phyloP scores from a whole-genome alignment of 176 grass and related monocot species.

The Phoenix roebelenii region DNA sequence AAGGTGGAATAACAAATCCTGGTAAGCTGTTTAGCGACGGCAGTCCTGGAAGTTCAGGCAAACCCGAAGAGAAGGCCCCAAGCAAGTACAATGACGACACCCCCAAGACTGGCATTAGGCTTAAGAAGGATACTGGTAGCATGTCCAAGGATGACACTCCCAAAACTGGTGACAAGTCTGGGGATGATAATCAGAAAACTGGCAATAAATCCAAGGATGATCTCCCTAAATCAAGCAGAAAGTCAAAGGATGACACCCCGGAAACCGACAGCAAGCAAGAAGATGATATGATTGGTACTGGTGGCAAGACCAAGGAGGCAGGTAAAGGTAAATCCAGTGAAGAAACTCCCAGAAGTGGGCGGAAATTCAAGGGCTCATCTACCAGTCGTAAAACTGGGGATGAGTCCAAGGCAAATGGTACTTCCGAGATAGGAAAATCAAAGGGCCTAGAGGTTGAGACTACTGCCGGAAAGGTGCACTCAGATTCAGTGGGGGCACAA shows the following conservation, averaged over 20 bases:
- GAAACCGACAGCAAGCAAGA: too few species aligned
- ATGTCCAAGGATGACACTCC: constrained; percentile 19
- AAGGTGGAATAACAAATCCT: constrained; percentile 24
- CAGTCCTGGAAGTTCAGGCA: constrained; percentile 18
- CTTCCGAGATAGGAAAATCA: constrained; percentile 35
- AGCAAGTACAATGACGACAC: constrained; percentile 23
- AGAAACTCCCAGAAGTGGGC: constrained; percentile 30
- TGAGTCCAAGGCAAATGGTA: constrained; percentile 30
- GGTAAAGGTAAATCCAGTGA: constrained; percentile 24
- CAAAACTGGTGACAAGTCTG: constrained; percentile 12
- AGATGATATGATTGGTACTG: too few species aligned
- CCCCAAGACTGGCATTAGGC: constrained; percentile 11
- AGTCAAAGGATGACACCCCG: constrained; percentile 10
- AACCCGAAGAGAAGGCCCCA: constrained; percentile 16
- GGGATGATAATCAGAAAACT: constrained; percentile 11
- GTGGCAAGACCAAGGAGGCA: too few species aligned
- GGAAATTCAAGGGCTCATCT: constrained; percentile 11
- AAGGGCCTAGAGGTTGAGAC: not conserved
- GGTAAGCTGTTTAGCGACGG: constrained; percentile 17
- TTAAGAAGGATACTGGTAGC: constrained; percentile 27
- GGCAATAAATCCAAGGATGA: constrained; percentile 34
- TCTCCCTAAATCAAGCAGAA: constrained; percentile 10
- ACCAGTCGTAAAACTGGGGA: not conserved
- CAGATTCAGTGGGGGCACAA: not conserved
- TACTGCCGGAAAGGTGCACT: not conserved